Conservation (phyloP, 1,284 basidiomycete genomes). For the Ustilago xerochloae region DNA sequence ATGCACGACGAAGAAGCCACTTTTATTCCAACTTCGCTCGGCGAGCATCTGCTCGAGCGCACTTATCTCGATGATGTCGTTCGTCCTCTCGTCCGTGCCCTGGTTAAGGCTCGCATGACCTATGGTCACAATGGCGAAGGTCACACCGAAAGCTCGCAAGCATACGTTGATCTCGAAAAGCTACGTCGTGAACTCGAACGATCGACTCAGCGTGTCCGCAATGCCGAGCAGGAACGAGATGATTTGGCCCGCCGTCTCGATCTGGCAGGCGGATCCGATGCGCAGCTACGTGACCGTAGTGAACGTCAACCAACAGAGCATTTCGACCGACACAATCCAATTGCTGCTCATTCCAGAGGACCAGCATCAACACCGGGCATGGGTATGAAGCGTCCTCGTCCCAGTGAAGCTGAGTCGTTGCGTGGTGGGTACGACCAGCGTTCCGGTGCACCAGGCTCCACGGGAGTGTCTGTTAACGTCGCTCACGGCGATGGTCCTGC, state of each 20-base stretch:
- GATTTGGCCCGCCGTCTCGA: conserved; percentile 48
- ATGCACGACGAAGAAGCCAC: conserved; percentile 36
- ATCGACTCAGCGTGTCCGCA: conserved; percentile 32
- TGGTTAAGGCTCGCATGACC: conserved; percentile 45
- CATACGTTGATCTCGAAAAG: conserved; percentile 47
- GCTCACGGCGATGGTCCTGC: conserved; percentile 35
- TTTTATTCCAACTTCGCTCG: conserved; percentile 41
- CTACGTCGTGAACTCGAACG: conserved; percentile 42
- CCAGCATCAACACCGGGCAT: background rate
- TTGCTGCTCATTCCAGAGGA: background rate
- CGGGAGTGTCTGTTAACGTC: conserved; percentile 21
- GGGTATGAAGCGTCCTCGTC: conserved; percentile 23
- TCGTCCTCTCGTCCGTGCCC: conserved; percentile 41
- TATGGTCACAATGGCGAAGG: conserved; percentile 8
- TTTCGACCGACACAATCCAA: background rate
- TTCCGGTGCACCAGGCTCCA: conserved; percentile 2
- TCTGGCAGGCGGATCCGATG: conserved; percentile 21
- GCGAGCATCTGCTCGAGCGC: conserved; percentile 46
- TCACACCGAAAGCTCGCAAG: conserved; percentile 17
- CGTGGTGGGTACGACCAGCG: conserved; percentile 18
- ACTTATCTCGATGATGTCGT: conserved; percentile 53
- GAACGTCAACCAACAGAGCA: conserved; percentile 17
- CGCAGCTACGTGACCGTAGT: conserved; percentile 13
- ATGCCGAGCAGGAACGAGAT: conserved; percentile 48
- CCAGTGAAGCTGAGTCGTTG: conserved; percentile 9